Base-by-base conservation (phyloP, 2,329 filamentous ascomycete species). In the Fusarium udum region DNA sequence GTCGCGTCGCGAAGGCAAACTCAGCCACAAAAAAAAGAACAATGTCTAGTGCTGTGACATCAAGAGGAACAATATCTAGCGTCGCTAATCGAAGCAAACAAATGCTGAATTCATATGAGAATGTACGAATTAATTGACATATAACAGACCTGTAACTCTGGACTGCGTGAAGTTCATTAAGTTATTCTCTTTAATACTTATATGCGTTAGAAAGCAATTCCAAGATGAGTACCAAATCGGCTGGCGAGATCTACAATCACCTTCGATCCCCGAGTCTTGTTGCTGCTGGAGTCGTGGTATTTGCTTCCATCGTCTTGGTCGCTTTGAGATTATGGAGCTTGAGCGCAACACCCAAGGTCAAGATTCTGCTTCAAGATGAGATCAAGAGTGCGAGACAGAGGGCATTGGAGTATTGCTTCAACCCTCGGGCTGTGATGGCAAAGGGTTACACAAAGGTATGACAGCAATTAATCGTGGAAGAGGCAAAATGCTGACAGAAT, bases 391-490 rank as follows among this genome's bases (percentile, higher is more conserved):
- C 66, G 20, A 40, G 67, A 11, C 61, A 60, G 11, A 24, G 67
- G 4, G 66, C 66, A 3, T 13, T 69, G 7, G 67, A 69, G 28
- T 69, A 69, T 4, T 69, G 67, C 28, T 69, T 69, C 18, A 69
- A 70, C 7, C 46, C 67, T 16, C 26, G 67, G 1, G 52, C 53
- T 2, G 59, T 69, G 0, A 69, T 69, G 67, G 59, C 42, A 4
- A 69, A 60, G 9, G 67, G 67, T 0, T 69, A 69, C 2, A 42
- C 24, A 14, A 65, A 40, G 52, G 66, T 69, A 55, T 12, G 22
- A 1, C 0, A 0, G 1, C 2, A 1, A 16, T 11, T 9, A 1
- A 1, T 4, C 2, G 1, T 6, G 8, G 0, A 7, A 5, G 2
- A 8, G 4, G 4, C 1, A 1, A 9, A 2, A n/a, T 1, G 5